phyloP scores from a whole-genome alignment of 1,284 basidiomycete species.

The Meripilus lineatus region DNA sequence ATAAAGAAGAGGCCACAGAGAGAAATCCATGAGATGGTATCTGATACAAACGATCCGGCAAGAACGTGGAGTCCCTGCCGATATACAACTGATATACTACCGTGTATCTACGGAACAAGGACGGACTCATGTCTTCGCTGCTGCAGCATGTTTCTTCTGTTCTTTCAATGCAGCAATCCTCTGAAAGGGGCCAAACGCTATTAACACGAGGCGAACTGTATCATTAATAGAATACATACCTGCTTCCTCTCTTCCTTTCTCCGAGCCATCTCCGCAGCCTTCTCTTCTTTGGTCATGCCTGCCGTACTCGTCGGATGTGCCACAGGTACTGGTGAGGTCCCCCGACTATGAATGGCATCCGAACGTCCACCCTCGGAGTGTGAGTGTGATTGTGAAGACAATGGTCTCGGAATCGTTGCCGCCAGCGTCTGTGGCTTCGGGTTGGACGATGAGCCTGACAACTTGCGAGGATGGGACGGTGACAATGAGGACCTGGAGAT shows the following conservation, averaged over 20 bases:
- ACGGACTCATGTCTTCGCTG: not conserved
- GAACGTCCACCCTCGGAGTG: constrained; percentile 20
- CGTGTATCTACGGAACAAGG: constrained; percentile 1
- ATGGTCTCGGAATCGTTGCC: constrained; percentile 1
- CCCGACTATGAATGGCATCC: constrained; percentile 14
- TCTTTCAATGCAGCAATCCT: constrained; percentile 30
- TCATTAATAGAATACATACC: constrained; percentile 34
- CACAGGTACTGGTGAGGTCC: constrained; percentile 15
- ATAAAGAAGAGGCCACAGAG: too few relatives aligned
- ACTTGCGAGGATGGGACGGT: constrained; percentile 10
- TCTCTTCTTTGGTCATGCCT: constrained; percentile 79
- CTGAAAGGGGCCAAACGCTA: constrained; percentile 13
- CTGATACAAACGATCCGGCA: too few relatives aligned
- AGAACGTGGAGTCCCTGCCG: too few relatives aligned
- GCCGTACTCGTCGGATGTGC: constrained; percentile 14
- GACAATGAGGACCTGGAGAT: constrained; percentile 13
- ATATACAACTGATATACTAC: not conserved
- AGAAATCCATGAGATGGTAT: too few relatives aligned
- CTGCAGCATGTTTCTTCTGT: constrained; percentile 25
- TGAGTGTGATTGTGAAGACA: constrained; percentile 18
- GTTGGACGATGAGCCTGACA: constrained; percentile 6
- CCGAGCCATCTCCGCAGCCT: constrained; percentile 83
- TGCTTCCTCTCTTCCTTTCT: constrained; percentile 85
- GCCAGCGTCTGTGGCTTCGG: constrained; percentile 6
- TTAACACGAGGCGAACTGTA: not conserved